Base-by-base conservation (phyloP, 2,329 filamentous ascomycete species). In the Fusarium multiceps region DNA sequence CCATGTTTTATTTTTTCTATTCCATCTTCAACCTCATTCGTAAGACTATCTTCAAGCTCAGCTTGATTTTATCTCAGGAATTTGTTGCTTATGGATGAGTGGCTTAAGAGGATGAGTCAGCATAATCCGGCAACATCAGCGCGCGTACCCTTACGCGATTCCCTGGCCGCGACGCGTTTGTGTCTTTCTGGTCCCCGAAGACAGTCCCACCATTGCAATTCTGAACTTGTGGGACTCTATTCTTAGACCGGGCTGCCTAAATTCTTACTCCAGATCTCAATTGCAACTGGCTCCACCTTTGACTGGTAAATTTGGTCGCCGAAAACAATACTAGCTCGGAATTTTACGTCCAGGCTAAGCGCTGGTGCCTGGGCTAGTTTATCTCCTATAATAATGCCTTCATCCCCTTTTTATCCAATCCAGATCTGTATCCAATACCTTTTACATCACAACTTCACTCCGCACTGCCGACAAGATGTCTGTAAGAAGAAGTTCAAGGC, bases 401-500 rank as follows among this genome's bases (percentile, higher is more conserved):
- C 7, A 11, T 23, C 20, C 32, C 48, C 32, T 4, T 6, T 18
- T 16, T 2, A n/a, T 23, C 7, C 5, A 10, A 46, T 27, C 43
- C 14, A 18, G 34, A 37, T 37, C 34, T 37, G 18, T 10, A n/a
- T n/a, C 18, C 8, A 7, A 16, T 23, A 37, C 4, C 12, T n/a
- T 51, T 27, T 6, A 28, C 7, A 37, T 18, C 13, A 10, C 18
- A 51, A 23, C 23, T 14, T n/a, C 30, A 20, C 25, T 6, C 11
- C 20, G 2, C 7, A n/a, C 9, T 14, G 25, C 7, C 4, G 21
- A 34, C 18, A 55, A 45, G 21, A 66, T 68, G 65, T 10, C 65
- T 16, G 16, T 32, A 0, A 55, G 67, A 43, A 66, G 65, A 57
- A 70, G 67, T 21, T 42, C 67, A 16, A 58, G 65, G 16, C 13